Base-by-base conservation (phyloP, 2,329 filamentous ascomycete genomes). In the Paraphoma sp. region DNA sequence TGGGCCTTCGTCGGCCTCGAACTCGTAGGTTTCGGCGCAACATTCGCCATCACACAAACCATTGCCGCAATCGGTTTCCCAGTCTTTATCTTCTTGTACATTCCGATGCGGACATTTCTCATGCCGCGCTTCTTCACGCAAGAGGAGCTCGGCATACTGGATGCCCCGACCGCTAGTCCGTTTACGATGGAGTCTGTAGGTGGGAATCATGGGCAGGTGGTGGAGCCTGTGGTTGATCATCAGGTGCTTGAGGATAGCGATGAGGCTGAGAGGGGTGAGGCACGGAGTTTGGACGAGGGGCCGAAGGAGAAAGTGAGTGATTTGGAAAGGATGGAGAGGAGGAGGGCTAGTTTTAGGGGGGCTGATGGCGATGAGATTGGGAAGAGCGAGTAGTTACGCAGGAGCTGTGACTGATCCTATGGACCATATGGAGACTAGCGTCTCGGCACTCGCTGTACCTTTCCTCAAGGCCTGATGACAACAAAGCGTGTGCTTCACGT, bases 11-110 rank as follows among this genome's bases (percentile, higher is more conserved):
- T 86, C 1, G 77, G 72, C 11, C 79, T 84, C 17, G 83, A 87
- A 64, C 63, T 83, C 1, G 42, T 83, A 2, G 82, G 80, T 1
- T 84, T 87, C 17, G 80, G 78, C 0, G 79, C 81, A 6, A 84
- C 81, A 3, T 84, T 87, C 11, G 85, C 83, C 0, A 83, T 87
- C 50, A 85, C 84, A 2, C 83, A 87, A 68, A 87, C 85, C 0
- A 82, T 87, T 23, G 85, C 82, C 0, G 85, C 84, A 0, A 85
- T 87, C 61, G 83, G 83, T 0, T 87, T 87, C 59, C 85, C 85
- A 0, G 79, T 87, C 12, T 79, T 87, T 49, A 86, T 87, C 56
- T 77, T 84, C 16, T 69, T 82, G 4, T 76, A 87, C 16, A 86
- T 87, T 7, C 85, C 85, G 0, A 63, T 86, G 30, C 74, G 84